Evolutionary conservation across 495 filamentous ascomycete species (phyloP).

Genomic region (Cudoniella acicularis): DNA sequence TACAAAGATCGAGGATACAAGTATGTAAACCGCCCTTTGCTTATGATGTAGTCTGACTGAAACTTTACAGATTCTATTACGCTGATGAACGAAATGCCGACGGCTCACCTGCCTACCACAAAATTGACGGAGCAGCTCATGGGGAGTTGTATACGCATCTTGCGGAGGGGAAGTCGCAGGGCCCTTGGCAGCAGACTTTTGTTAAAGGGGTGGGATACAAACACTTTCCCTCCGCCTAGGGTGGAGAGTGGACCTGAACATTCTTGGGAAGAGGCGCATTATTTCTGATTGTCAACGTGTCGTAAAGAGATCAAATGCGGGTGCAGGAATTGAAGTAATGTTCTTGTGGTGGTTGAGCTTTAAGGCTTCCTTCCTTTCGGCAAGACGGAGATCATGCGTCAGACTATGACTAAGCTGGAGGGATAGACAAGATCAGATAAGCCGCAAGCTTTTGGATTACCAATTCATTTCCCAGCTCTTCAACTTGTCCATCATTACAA

Average conservation of each 20-base stretch:
- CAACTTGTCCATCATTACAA: slow-evolving; percentile 19
- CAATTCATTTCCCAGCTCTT: slow-evolving; percentile 21
- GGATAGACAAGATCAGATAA: slow-evolving; percentile 21
- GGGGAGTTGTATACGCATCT: slow-evolving; percentile 39
- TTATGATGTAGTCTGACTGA: slow-evolving; percentile 10
- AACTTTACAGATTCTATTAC: slow-evolving; percentile 43
- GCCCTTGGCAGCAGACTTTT: slow-evolving; percentile 46
- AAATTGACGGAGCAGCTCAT: slow-evolving; percentile 40
- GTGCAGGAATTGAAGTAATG: slow-evolving; percentile 21
- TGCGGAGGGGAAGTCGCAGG: slow-evolving; percentile 34
- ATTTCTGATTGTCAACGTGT: slow-evolving; percentile 20
- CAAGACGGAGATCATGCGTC: slow-evolving; percentile 18
- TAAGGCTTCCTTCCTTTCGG: slow-evolving; percentile 20
- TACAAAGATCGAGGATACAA: slow-evolving; percentile 44
- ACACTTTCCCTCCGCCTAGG: slow-evolving; percentile 17
- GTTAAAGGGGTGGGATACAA: slow-evolving; percentile 33
- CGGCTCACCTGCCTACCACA: slow-evolving; percentile 28
- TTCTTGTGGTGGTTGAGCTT: slow-evolving; percentile 20
- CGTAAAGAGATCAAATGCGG: slow-evolving; percentile 20
- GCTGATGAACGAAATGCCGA: slow-evolving; percentile 43
- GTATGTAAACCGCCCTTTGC: slow-evolving; percentile 25
- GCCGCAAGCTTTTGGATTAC: slow-evolving; percentile 21
- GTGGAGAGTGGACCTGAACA: slow-evolving; percentile 18
- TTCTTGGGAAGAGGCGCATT: slow-evolving; percentile 20
- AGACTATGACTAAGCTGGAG: slow-evolving; percentile 19